These are phyloP conservation scores for Mucor circinelloides DNA, from an alignment of 371 early-diverging fungal genomes.

Conservation along the genomic window DNA sequence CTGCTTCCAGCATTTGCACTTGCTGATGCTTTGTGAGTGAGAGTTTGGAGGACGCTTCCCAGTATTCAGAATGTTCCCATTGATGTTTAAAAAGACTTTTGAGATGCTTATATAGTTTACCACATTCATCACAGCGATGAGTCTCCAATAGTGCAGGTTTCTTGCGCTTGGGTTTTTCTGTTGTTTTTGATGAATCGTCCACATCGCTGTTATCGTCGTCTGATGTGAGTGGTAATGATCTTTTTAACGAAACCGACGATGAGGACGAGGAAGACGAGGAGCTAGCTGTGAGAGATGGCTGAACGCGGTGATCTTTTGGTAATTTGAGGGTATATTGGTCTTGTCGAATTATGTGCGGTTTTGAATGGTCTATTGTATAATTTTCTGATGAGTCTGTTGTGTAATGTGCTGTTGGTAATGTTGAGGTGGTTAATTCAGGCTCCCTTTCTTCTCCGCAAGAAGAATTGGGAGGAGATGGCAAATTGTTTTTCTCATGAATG, in stretches of 20 bases:
- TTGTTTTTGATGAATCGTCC: neutral
- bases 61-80: conserved; percentile 71
- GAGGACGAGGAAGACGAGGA: neutral
- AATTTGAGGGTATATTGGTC: neutral
- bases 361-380: conserved; percentile 43
- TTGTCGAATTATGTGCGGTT: conserved; percentile 16
- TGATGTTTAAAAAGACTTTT: conserved; percentile 69
- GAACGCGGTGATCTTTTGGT: neutral
- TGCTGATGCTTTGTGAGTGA: conserved; percentile 73
- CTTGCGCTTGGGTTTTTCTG: neutral
- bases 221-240: neutral
- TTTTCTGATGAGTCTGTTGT: conserved; percentile 32
- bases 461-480: conserved; percentile 44
- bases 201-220: neutral
- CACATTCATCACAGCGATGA: conserved; percentile 57
- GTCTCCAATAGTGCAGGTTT: neutral
- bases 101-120: conserved; percentile 68
- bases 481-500: conserved; percentile 3
- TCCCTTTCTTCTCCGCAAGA: conserved; percentile 41
- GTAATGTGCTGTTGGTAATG: neutral
- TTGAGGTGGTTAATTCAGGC: neutral
- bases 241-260: neutral
- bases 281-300: neutral
- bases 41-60: conserved; percentile 64
- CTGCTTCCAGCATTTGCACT: conserved; percentile 75